Base-by-base conservation (phyloP, 108 stramenopile species). In the Discostella stelligeroides region DNA sequence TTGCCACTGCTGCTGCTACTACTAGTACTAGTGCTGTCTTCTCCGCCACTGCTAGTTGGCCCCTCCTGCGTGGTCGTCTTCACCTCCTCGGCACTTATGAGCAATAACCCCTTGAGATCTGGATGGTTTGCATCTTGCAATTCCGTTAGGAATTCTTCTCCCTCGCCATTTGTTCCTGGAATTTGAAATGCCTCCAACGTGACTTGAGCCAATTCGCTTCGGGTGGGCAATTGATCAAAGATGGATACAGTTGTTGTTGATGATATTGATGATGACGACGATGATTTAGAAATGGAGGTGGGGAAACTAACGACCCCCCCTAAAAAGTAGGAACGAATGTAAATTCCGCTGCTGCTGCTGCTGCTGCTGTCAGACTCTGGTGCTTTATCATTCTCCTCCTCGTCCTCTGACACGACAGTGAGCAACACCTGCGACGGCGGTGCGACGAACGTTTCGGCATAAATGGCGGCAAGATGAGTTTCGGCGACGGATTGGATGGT, bases 161-260 rank as follows among this genome's bases (percentile, higher is more conserved):
- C 73, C 29, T 54, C 49, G 17, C 73, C 73, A 8, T n/a, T n/a
- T n/a, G n/a, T n/a, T n/a, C n/a, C n/a, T n/a, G 73, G 73, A 60
- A 75, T 66, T 34, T 54, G 24, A 20, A 75, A 75, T n/a, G 73
- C 73, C 23, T 41, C 25, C 15, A 75, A 15, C n/a, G 73, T 75
- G 43, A 97, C 91, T 72, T 97, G 21, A 74, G 97, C 58, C 86
- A 97, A 68, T 82, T 98, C 54, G 91, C 95, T 29, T 93, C 97
- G 49, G 96, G 97, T 61, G 95, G 97, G 63, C n/a, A n/a, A n/a
- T n/a, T n/a, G n/a, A n/a, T n/a, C n/a, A n/a, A n/a, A n/a, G n/a
- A n/a, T n/a, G n/a, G n/a, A n/a, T n/a, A n/a, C n/a, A n/a, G n/a
- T n/a, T n/a, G n/a, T n/a, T n/a, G n/a, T n/a, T n/a, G n/a, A n/a